Conservation (phyloP, 2,329 filamentous ascomycete genomes). For the Talaromyces sp. region DNA sequence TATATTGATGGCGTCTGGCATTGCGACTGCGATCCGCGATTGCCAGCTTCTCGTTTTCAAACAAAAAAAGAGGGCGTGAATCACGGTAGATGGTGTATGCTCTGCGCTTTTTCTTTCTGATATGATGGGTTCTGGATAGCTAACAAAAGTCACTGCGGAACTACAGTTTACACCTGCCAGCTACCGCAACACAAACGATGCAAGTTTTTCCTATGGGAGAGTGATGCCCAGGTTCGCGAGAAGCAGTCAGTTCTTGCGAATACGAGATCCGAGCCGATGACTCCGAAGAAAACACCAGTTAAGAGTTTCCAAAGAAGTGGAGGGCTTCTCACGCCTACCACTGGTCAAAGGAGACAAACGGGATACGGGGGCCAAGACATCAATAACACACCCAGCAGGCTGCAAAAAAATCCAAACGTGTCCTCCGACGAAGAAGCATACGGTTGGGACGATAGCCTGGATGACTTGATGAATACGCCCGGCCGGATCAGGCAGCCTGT, state of each 20-base stretch:
- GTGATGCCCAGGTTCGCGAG: constrained; percentile 52
- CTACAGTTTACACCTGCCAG: constrained; percentile 51
- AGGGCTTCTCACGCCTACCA: constrained; percentile 30
- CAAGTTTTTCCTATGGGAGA: constrained; percentile 57
- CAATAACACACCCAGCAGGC: not conserved
- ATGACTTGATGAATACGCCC: constrained; percentile 13
- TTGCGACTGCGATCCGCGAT: constrained; percentile 51
- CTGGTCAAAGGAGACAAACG: constrained; percentile 14
- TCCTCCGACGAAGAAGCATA: constrained; percentile 29
- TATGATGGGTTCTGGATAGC: not conserved
- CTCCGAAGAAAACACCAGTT: constrained; percentile 20
- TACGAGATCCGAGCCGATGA: constrained; percentile 40
- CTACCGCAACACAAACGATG: constrained; percentile 44
- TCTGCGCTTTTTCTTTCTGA: not conserved
- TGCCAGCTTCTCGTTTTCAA: constrained; percentile 50
- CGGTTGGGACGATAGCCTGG: constrained; percentile 30
- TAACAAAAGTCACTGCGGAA: not conserved
- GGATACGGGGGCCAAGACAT: not conserved
- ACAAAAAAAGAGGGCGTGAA: constrained; percentile 54
- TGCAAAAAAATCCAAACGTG: not conserved
- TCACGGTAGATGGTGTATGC: constrained; percentile 49
- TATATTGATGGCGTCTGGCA: constrained; percentile 43
- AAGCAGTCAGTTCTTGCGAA: constrained; percentile 45
- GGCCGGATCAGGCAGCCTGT: constrained; percentile 20
- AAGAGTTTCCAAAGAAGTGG: constrained; percentile 10